Evolutionary conservation across 345 rosid genomes (phyloP).

Genomic region (Dimocarpus longan): DNA sequence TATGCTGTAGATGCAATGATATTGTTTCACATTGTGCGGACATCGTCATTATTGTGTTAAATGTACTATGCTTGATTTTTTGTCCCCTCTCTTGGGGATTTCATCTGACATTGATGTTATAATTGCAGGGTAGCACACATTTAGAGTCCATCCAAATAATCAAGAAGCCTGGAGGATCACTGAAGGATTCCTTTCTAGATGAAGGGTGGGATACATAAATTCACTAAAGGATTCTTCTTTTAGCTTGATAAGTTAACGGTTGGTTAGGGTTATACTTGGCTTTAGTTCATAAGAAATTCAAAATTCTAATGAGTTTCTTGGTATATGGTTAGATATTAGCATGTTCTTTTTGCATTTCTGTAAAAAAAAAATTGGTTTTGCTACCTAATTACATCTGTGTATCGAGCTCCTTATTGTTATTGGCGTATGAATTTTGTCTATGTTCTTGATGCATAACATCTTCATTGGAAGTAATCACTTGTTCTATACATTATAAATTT

Average conservation of each 20-base stretch:
- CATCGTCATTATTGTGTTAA: neutral
- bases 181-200: constrained; percentile 93
- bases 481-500: neutral
- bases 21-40: neutral
- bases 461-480: neutral
- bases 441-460: neutral
- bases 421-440: neutral
- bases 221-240: neutral
- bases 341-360: neutral
- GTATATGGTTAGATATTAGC: neutral
- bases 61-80: neutral
- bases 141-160: constrained; percentile 93
- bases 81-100: neutral
- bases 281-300: neutral
- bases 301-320: neutral
- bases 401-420: neutral
- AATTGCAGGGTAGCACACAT: constrained; percentile 90
- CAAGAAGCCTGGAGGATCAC: constrained; percentile 97
- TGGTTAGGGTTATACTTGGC: neutral
- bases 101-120: constrained; percentile 16
- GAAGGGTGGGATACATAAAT: constrained; percentile 69
- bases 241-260: neutral
- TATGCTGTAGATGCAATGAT: neutral
- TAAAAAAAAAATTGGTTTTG: neutral
- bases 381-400: neutral